phyloP scores from a whole-genome alignment of 495 filamentous ascomycete genomes.

The Choiromyces venosus region DNA sequence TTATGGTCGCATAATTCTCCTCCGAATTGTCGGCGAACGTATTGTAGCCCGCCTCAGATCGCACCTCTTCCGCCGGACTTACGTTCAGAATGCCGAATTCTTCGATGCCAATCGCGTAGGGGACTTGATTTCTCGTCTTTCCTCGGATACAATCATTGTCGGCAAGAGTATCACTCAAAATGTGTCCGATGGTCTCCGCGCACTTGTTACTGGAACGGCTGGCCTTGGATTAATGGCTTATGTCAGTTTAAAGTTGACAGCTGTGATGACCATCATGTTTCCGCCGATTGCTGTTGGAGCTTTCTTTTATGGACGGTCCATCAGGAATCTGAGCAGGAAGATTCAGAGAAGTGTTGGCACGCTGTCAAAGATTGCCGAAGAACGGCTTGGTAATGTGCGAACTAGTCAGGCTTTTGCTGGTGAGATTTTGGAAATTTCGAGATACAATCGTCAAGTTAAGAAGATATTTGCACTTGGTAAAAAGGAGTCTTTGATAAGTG shows the following conservation, averaged over 20 bases:
- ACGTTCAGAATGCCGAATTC: constrained; percentile 94
- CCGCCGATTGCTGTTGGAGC: constrained; percentile 88
- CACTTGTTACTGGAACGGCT: constrained; percentile 78
- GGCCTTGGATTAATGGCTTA: constrained; percentile 89
- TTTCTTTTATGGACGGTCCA: constrained; percentile 80
- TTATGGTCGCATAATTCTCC: constrained; percentile 86
- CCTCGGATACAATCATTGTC: constrained; percentile 93
- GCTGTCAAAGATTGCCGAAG: constrained; percentile 93
- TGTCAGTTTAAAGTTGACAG: constrained; percentile 84
- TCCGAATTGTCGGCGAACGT: constrained; percentile 91
- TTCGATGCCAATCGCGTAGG: constrained; percentile 97
- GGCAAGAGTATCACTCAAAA: constrained; percentile 98
- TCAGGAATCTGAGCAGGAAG: constrained; percentile 78
- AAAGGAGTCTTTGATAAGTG: constrained; percentile 77
- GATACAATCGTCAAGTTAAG: constrained; percentile 86
- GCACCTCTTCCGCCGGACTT: constrained; percentile 81
- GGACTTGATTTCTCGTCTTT: constrained; percentile 88
- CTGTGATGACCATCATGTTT: constrained; percentile 76
- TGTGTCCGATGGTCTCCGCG: constrained; percentile 83
- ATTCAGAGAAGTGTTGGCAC: constrained; percentile 90
- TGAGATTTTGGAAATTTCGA: constrained; percentile 77
- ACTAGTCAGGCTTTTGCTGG: constrained; percentile 94
- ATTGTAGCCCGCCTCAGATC: constrained; percentile 86
- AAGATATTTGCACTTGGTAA: constrained; percentile 86
- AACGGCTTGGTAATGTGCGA: constrained; percentile 88